Conservation (phyloP, 1,139 yeast species). For the Pichia sp. region DNA sequence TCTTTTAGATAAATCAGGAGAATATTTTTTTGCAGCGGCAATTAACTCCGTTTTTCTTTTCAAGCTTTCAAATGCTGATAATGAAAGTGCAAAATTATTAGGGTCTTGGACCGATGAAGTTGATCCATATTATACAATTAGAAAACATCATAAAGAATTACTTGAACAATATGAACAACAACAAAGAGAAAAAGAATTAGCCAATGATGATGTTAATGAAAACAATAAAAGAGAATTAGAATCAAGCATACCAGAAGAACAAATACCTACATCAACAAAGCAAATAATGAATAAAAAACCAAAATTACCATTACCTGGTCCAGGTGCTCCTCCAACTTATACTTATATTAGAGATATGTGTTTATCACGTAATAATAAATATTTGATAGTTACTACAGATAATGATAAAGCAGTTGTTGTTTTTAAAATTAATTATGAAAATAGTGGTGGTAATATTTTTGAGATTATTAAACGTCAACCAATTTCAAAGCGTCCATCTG, state of each 20-base stretch:
- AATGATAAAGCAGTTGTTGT: slow-evolving; percentile 77
- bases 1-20: slow-evolving; percentile 37
- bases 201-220: slow-evolving; percentile 28
- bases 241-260: slow-evolving; percentile 13
- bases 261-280: slow-evolving; percentile 23
- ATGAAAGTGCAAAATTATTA: slow-evolving; percentile 24
- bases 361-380: slow-evolving; percentile 46
- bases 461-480: slow-evolving; percentile 60
- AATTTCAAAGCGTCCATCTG: slow-evolving; percentile 86
- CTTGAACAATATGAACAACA: slow-evolving; percentile 27
- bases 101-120: slow-evolving; percentile 51
- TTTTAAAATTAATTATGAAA: slow-evolving; percentile 35
- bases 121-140: slow-evolving; percentile 37
- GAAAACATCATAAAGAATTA: slow-evolving; percentile 37
- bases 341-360: slow-evolving; percentile 60
- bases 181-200: slow-evolving; percentile 30
- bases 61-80: slow-evolving; percentile 21
- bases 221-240: slow-evolving; percentile 19
- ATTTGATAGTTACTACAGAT: slow-evolving; percentile 67
- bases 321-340: slow-evolving; percentile 60
- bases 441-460: slow-evolving; percentile 34
- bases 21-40: slow-evolving; percentile 47
- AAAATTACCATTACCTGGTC: slow-evolving; percentile 57
- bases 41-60: slow-evolving; percentile 53
- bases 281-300: slow-evolving; percentile 35